Conservation (phyloP, 495 filamentous ascomycete genomes). For the Hyphodiscus hymeniophilus region DNA sequence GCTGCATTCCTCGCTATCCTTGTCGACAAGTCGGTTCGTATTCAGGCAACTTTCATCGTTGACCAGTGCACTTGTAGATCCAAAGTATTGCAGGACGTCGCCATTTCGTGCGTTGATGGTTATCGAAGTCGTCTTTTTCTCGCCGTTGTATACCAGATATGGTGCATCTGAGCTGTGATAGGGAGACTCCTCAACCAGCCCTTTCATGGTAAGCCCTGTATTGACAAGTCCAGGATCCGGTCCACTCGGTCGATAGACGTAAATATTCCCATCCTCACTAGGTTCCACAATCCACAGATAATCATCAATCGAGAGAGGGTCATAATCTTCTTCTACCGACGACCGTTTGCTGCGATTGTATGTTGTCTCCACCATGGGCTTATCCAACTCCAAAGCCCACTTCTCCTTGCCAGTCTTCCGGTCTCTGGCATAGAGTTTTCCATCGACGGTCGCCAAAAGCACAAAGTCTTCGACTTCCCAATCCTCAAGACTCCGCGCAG, state of each 20-base stretch:
- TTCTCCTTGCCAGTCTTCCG: conserved; percentile 71
- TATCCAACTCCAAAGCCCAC: conserved; percentile 77
- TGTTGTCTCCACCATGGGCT: conserved; percentile 82
- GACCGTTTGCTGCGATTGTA: conserved; percentile 71
- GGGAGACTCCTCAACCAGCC: conserved; percentile 66
- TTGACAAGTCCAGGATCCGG: conserved; percentile 65
- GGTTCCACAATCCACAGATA: conserved; percentile 97
- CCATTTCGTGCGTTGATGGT: conserved; percentile 83
- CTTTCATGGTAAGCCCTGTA: conserved; percentile 76
- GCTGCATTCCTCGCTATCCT: conserved; percentile 53
- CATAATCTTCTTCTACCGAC: conserved; percentile 37
- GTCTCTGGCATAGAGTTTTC: conserved; percentile 88
- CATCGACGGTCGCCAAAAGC: conserved; percentile 98
- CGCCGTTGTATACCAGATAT: conserved; percentile 77
- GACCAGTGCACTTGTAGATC: conserved; percentile 28
- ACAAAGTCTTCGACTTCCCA: conserved; percentile 99
- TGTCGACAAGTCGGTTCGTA: conserved; percentile 43
- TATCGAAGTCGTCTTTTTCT: conserved; percentile 82
- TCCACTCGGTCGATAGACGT: conserved; percentile 69
- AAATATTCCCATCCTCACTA: conserved; percentile 78
- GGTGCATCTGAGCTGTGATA: conserved; percentile 59
- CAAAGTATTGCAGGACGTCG: conserved; percentile 50
- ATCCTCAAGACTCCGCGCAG: conserved; percentile 93
- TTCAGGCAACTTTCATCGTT: conserved; percentile 48
- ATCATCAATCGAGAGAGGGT: conserved; percentile 54